Evolutionary conservation across 352 stramenopile genomes (phyloP).

Genomic region (Globisporangium sylvaticum): DNA sequence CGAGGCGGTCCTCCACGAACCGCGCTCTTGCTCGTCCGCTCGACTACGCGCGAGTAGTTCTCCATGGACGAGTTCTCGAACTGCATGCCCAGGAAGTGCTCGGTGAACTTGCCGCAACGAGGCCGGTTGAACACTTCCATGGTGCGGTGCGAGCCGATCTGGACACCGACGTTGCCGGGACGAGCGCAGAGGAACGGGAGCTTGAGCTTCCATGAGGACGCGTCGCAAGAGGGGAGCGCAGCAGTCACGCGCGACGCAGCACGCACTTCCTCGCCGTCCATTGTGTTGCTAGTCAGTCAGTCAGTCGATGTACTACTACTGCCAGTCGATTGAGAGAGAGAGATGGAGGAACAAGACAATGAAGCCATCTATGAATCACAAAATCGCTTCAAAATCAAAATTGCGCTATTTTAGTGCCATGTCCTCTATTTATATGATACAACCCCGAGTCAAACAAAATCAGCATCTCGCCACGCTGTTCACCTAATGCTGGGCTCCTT

Average conservation of each 20-base stretch:
- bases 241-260: constrained; percentile 1
- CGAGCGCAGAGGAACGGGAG: constrained; percentile 52
- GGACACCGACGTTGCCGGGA: constrained; percentile 69
- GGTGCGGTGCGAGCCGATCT: constrained; percentile 65
- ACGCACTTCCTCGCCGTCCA: constrained; percentile 25
- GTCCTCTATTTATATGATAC: constrained; percentile 15
- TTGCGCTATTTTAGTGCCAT: constrained; percentile 7
- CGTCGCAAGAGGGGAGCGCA: not conserved
- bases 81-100: constrained; percentile 56
- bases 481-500: not conserved
- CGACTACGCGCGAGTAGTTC: constrained; percentile 59
- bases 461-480: not conserved
- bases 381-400: not conserved
- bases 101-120: constrained; percentile 60
- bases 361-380: not conserved
- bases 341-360: not conserved
- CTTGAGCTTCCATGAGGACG: constrained; percentile 20
- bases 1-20: constrained; percentile 43
- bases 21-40: constrained; percentile 43
- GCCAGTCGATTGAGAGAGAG: not conserved
- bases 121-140: constrained; percentile 58
- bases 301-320: no score
- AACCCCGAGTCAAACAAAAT: not conserved
- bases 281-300: not conserved
- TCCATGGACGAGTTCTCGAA: constrained; percentile 70